Evolutionary conservation across 228 moss, liverwort and hornwort species (phyloP), one percentile per base, ranked within the genome.

Genomic region (Sphagnum fallax): DNA sequence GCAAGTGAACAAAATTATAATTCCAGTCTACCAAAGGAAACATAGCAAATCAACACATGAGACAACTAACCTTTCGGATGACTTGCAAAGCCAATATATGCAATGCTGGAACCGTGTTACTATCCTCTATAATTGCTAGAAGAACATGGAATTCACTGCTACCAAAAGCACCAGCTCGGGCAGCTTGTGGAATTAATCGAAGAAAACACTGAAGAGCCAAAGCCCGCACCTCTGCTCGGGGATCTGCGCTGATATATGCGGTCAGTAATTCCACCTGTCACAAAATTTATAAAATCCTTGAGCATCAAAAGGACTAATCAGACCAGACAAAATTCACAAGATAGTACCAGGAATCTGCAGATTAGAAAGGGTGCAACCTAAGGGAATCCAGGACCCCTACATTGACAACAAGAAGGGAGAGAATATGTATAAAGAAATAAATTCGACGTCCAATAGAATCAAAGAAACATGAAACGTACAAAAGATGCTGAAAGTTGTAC

Each of bases 261-360:
- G 92, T 74, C 50, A 94, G 78, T 69, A 94, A 81, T 79, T 98
- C 85, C 62, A 98, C 94, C 98, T 98, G 92, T 86, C 77, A 74
- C 73, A 66, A 49, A 72, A 49, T 75, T 83, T 76, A 32, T 3
- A 32, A 32, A 32, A 3, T 2, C 32, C 32, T 32, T 78, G 70
- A 84, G 66, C 65, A 72, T 74, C 78, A 73, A 71, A 66, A n/a
- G 47, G 16, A 32, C 32, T 32, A 32, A 32, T 32, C 32, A 32
- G 32, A 32, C 32, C 32, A 11, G 15, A 11, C 59, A 60, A 60
- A 60, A 15, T 11, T 60, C 15, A 11, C 59, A 60, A 60, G 59
- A 11, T 11, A 11, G 11, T 11, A 60, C 15, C 12, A 60, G 59
- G 2, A 15, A 2, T 60, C 59, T 11, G 59, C 15, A 60, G 12